Base-by-base conservation (phyloP, 257 asterid genomes). In the Solanum chilense region DNA sequence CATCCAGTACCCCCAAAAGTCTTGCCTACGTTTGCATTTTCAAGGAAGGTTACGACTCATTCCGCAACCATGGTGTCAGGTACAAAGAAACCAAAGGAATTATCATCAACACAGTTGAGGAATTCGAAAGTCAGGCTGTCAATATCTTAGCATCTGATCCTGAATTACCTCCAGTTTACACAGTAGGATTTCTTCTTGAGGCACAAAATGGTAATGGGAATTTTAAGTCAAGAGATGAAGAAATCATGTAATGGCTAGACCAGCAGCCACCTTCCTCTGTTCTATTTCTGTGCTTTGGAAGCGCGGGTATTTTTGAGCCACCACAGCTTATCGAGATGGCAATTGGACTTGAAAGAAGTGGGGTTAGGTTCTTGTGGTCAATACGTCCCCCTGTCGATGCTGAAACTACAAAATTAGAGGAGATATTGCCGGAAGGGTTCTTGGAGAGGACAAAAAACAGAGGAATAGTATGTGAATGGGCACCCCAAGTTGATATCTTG, bases 111-210 rank as follows among this genome's bases (percentile, higher is more conserved):
- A 89, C 88, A 15, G 88, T 89, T 0, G 14, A 21, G 9, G 90
- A 87, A 31, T 42, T 89, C 2, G 89, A 89, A 84, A 35, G 88
- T 4, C 33, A 89, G 33, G 88, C 88, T 2, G 42, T 87, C 7
- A 10, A 83, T 37, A 75, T 76, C 39, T 73, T 89, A 58, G 80
- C 5, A 58, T 58, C 83, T 5, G 33, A 37, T 25, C 58, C 27
- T 42, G 58, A 56, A 4, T 8, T 88, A 5, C 90, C 88, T 23
- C 88, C 71, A 8, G 15, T 88, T 15, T 88, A 85, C 68, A 21
- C 88, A 0, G 88, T 68, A 9, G 90, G 90, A 14, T 87, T 87
- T 23, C 8, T 88, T 11, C 42, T 85, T 1, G 49, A 85, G 39
- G 45, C 31, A 9, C 81, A 12, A 37, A 74, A 23, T 16, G 45